phyloP scores from a whole-genome alignment of 768 basidiomycete genomes.

The Suillus fuscotomentosus region DNA sequence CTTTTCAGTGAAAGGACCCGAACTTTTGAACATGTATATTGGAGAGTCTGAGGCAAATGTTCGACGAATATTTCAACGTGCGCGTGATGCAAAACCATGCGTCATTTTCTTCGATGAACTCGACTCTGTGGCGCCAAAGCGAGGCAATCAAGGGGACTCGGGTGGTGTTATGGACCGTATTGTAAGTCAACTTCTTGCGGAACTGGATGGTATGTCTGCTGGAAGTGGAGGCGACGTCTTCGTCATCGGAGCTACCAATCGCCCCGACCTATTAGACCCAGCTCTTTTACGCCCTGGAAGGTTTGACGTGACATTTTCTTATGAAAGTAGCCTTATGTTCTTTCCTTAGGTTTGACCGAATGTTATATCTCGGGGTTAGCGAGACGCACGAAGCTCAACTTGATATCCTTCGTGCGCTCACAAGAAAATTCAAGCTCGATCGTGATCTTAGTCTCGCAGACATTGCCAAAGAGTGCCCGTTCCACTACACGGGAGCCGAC shows the following conservation, averaged over 20 bases:
- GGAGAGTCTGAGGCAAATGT: conserved; percentile 99
- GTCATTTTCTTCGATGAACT: conserved; percentile 97
- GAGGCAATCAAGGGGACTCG: conserved; percentile 94
- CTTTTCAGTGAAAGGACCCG: conserved; percentile 96
- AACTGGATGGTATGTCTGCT: conserved; percentile 85
- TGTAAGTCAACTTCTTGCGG: conserved; percentile 91
- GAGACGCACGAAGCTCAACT: conserved; percentile 82
- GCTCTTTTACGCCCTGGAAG: conserved; percentile 87
- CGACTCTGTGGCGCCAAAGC: conserved; percentile 91
- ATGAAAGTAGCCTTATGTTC: neutral
- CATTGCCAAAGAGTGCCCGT: conserved; percentile 76
- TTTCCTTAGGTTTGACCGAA: conserved; percentile 82
- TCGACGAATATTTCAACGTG: conserved; percentile 85
- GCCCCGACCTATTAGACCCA: conserved; percentile 89
- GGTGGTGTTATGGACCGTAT: conserved; percentile 99
- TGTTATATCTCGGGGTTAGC: conserved; percentile 95
- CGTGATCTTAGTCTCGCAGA: conserved; percentile 57
- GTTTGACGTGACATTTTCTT: conserved; percentile 35
- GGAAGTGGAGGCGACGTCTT: conserved; percentile 75
- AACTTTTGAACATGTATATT: conserved; percentile 97
- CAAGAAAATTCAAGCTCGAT: conserved; percentile 86
- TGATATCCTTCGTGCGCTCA: conserved; percentile 86
- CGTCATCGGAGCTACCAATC: conserved; percentile 94
- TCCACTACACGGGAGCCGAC: conserved; percentile 96
- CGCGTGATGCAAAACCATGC: conserved; percentile 89